Evolutionary conservation across 805 yeast species (phyloP), one percentile per base, ranked within the genome.

Genomic region (Yamadazyma laniorum): DNA sequence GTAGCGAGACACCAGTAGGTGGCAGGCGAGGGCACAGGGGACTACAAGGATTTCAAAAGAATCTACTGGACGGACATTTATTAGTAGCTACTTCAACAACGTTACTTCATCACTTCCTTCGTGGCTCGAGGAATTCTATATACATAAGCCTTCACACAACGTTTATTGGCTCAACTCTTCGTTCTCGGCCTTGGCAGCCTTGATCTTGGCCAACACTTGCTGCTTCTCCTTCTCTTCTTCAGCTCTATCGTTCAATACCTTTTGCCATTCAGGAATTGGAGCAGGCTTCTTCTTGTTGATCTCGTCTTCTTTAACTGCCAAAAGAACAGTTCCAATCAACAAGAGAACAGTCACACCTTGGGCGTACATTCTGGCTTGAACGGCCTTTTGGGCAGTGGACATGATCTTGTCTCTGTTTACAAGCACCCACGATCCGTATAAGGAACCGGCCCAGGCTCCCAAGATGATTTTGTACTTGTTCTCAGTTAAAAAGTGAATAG

Each of bases 361-460:
- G 8, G 95, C 95, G 56, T 86, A 86, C 85, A 86, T 86, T 75
- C 95, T 80, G 22, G 95, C 95, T 57, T 83, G 90, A 23, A 84
- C 93, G 34, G 85, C 77, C 59, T 85, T 87, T 65, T 87, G 95
- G 4, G 93, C 65, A 47, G 71, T 74, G 38, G 86, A 76, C 82
- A 87, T 75, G 56, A 80, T 67, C 47, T 79, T 81, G 58, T 87
- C 95, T 50, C 74, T 76, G 64, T 85, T 80, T 36, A 85, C 87
- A 31, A 67, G 52, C 32, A 63, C 75, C 87, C 91, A 87, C 4
- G 95, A 82, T 1, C 89, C 95, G 49, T 73, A 58, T 34, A 59
- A 45, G 21, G 70, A 63, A 2, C 59, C 72, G n/a, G 59, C 60
- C 72, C 72, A 68, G 17, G 71, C 43, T 13, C 57, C 41, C 13